Conservation (phyloP, 768 basidiomycete species). For the Pleurotus salmoneostramineus region DNA sequence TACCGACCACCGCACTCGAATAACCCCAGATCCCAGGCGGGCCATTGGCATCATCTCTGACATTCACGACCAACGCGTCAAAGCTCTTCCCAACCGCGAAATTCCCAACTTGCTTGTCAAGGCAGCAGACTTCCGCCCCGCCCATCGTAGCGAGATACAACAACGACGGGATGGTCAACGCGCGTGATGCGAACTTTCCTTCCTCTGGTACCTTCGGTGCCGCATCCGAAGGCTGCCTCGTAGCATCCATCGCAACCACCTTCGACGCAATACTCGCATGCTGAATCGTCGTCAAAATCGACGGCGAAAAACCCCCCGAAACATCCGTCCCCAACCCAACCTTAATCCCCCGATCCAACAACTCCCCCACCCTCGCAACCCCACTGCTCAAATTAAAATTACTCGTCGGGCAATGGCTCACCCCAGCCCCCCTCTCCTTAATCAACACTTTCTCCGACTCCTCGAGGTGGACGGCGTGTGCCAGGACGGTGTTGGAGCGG, state of each 20-base stretch:
- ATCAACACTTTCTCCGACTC: constrained; percentile 73
- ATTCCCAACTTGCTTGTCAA: constrained; percentile 68
- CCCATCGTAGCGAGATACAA: constrained; percentile 91
- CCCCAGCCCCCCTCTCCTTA: constrained; percentile 58
- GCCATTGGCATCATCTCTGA: constrained; percentile 40
- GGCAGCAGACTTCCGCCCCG: constrained; percentile 78
- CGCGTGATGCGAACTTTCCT: constrained; percentile 45
- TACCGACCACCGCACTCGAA: constrained; percentile 20
- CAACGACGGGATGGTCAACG: constrained; percentile 69
- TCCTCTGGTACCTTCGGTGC: constrained; percentile 3
- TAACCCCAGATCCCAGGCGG: constrained; percentile 57
- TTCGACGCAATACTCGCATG: constrained; percentile 82
- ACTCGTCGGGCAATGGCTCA: constrained; percentile 92
- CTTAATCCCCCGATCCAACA: constrained; percentile 85
- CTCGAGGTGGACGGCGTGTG: constrained; percentile 80
- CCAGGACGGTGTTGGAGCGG: constrained; percentile 77
- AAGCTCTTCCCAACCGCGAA: constrained; percentile 83
- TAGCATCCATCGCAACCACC: constrained; percentile 50
- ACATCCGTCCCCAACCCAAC: constrained; percentile 95
- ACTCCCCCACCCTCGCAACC: constrained; percentile 70
- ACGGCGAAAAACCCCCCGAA: constrained; percentile 82
- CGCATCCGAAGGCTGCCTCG: constrained; percentile 7
- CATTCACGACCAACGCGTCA: constrained; percentile 78
- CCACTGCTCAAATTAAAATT: constrained; percentile 92
- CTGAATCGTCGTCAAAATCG: constrained; percentile 73